Base-by-base conservation (phyloP, 192 early-diverging fungal genomes). In the Backusella circina region DNA sequence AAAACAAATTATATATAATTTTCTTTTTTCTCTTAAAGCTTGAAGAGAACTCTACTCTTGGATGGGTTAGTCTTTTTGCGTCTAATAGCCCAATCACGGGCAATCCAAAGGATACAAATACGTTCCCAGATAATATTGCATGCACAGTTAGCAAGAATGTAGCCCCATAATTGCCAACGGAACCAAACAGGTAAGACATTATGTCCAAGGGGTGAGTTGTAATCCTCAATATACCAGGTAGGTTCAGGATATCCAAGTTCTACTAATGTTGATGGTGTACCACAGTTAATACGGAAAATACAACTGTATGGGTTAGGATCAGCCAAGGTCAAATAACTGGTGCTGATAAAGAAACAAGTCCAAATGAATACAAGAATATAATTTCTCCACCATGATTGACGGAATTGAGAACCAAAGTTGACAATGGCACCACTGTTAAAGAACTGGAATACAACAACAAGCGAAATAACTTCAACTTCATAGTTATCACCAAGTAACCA, bases 401-500 rank as follows among this genome's bases (percentile, higher is more conserved):
- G 84, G 84, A 89, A 93, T 35, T 79, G 81, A 71, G 82, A 76
- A 23, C 94, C 94, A 79, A 93, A 89, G 82, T 90, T 93, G 81
- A 90, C 90, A 37, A 90, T 75, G 36, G 88, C 89, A 13, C 87
- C 90, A 31, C 82, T 86, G 79, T 93, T 87, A 75, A 91, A 83
- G 79, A 94, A 93, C 77, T 94, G 93, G 85, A 90, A 92, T 68
- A 89, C 76, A 18, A 81, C 78, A 4, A 93, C 77, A 28, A 93
- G 81, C 0, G 89, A 85, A 28, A 90, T 85, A 36, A 91, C 75
- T 74, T 82, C 89, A 12, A 87, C 84, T 82, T 95, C 93, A 73
- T 87, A 95, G 77, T 93, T 94, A 73, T 95, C 94, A 61, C 87
- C 93, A n/a, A 93, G 79, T 35, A 93, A 82, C 91, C 92, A 95